A percentile compares a stretch with the other conserved stretches of the same genome.
Evolutionary conservation across 73 alveolate genomes (phyloP).

Genomic region (Stentor coeruleus): DNA sequence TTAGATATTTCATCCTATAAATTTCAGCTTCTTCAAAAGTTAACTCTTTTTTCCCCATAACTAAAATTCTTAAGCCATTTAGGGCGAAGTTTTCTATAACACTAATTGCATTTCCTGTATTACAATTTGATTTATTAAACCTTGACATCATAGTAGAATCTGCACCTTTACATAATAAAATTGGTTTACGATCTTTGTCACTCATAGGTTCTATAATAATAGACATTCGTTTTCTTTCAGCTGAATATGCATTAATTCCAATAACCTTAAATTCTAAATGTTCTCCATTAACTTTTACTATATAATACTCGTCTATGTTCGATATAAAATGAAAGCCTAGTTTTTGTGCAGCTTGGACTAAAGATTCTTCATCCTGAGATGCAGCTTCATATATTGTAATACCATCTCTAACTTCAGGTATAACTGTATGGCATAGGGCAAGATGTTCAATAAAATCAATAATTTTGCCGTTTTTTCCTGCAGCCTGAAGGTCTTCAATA

Average conservation of each 20-base stretch:
- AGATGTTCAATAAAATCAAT: constrained; percentile 45
- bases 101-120: neutral
- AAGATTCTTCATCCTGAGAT: constrained; percentile 93
- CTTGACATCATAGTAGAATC: constrained; percentile 57
- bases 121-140: neutral
- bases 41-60: constrained; percentile 32
- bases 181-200: constrained; percentile 17
- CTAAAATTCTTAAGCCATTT: constrained; percentile 53
- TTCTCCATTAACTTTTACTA: constrained; percentile 14
- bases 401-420: constrained; percentile 52
- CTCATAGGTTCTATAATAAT: constrained; percentile 49
- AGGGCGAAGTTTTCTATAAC: constrained; percentile 31
- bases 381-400: constrained; percentile 75
- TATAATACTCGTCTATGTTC: constrained; percentile 11
- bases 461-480: neutral
- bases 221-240: constrained; percentile 89
- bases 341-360: constrained; percentile 66
- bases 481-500: neutral
- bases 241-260: constrained; percentile 71
- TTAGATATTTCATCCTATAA: constrained; percentile 23
- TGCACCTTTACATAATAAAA: constrained; percentile 68
- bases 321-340: constrained; percentile 34
- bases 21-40: constrained; percentile 25
- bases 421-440: constrained; percentile 73
- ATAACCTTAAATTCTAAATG: constrained; percentile 50